Evolutionary conservation across 495 filamentous ascomycete species (phyloP), one percentile per base, ranked within the genome.

Genomic region (Penicillium verhagenii): DNA sequence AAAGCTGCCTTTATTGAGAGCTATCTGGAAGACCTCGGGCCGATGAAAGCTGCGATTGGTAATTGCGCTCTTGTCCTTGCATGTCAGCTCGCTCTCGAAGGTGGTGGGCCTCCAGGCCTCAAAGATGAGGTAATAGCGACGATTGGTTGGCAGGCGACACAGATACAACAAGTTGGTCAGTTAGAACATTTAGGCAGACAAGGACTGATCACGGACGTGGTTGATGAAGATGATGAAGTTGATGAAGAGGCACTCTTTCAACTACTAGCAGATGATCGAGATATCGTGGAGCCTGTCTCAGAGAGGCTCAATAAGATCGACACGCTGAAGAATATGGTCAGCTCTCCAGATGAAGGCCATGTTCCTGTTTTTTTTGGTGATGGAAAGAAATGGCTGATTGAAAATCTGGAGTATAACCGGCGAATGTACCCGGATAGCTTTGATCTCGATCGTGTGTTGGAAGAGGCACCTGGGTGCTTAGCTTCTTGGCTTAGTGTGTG

Each of bases 141-240:
- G 19, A 56, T 56, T 44, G 26, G 25, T 20, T 56, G 46, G 38
- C 37, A 56, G 26, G 20, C 8, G 23, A 29, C 42, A 39, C 29
- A 52, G 21, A 31, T 57, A 31, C 40, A 52, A 19, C 61, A 55
- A 10, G 47, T 69, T 39, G 52, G 46, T 9, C 20, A 51, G 25
- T 59, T 68, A 9, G 47, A 66, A 44, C 35, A 59, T 53, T 37
- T 53, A 3, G 59, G 50, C 18, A 3, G 38, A 21, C 37, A 45
- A 38, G 50, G 31, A 49, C 37, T 53, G 24, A 50, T 58, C 50
- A 58, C 44, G 29, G 50, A 58, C 35, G 9, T 57, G 1, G 33
- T 53, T 20, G 43, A 48, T 19, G 21, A 3, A 13, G n/a, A n/a
- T n/a, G n/a, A n/a, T n/a, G 33, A 57, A 47, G 43, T 26, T 11